These are phyloP conservation scores for Aschersonia sp. DNA, from an alignment of 2,329 filamentous ascomycete species.

Conservation along the genomic window DNA sequence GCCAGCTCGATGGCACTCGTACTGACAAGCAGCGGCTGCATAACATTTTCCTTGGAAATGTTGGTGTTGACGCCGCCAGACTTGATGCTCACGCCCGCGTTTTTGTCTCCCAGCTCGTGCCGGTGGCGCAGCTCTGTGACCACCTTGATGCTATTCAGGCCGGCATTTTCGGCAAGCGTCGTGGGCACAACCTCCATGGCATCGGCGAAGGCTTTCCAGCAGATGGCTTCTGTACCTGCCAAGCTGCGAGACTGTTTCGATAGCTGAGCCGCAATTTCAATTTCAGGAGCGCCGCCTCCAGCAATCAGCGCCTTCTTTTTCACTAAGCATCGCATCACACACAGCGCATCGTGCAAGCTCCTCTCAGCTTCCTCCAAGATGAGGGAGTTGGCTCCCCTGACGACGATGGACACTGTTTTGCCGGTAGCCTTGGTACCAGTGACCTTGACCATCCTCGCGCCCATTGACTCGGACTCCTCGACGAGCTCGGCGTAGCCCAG, in stretches of 20 bases:
- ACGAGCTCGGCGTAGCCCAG: slow-evolving; percentile 85
- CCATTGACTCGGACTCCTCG: slow-evolving; percentile 78
- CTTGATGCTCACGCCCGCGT: slow-evolving; percentile 96
- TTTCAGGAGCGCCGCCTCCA: slow-evolving; percentile 89
- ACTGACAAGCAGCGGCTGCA: slow-evolving; percentile 91
- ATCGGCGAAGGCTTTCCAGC: slow-evolving; percentile 98
- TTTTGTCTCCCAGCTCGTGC: slow-evolving; percentile 89
- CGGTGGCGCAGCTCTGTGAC: slow-evolving; percentile 90
- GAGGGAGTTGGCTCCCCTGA: slow-evolving; percentile 82
- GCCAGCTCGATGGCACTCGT: slow-evolving; percentile 96
- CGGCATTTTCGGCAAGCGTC: slow-evolving; percentile 92
- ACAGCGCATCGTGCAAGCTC: slow-evolving; percentile 91
- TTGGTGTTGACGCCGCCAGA: slow-evolving; percentile 93
- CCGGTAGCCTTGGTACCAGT: slow-evolving; percentile 73
- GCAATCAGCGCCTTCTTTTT: slow-evolving; percentile 99
- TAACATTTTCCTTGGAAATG: slow-evolving; percentile 90
- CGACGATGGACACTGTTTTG: slow-evolving; percentile 89
- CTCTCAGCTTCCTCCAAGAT: slow-evolving; percentile 97
- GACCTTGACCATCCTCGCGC: slow-evolving; percentile 87
- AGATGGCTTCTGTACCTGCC: slow-evolving; percentile 87
- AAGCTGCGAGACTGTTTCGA: slow-evolving; percentile 70
- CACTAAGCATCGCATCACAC: slow-evolving; percentile 90
- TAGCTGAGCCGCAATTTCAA: slow-evolving; percentile 84
- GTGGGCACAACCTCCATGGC: slow-evolving; percentile 96
- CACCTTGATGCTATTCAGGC: slow-evolving; percentile 96